Conservation (phyloP, 2,329 filamentous ascomycete species). For the Monilinia aucupariae region DNA sequence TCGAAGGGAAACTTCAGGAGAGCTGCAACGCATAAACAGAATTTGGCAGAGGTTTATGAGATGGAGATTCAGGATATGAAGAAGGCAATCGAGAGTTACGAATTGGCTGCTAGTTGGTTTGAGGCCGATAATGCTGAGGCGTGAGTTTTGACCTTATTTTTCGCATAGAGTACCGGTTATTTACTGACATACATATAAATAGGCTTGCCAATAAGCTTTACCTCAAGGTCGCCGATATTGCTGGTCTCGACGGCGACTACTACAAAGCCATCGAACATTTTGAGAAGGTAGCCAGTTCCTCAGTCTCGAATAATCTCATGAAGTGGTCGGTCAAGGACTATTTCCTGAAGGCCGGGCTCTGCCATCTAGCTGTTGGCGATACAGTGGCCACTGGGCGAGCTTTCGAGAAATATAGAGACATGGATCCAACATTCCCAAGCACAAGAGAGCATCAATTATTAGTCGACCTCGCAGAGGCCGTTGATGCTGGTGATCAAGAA, state of each 20-base stretch:
- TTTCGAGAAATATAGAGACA: slow-evolving; percentile 73
- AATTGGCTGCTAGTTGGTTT: slow-evolving; percentile 83
- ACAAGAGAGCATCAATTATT: slow-evolving; percentile 80
- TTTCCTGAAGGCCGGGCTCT: slow-evolving; percentile 88
- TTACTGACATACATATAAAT: slow-evolving; percentile 17
- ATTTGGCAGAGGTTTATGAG: slow-evolving; percentile 81
- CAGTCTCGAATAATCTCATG: slow-evolving; percentile 86
- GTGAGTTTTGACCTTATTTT: slow-evolving; percentile 45
- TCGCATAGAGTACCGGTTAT: background rate
- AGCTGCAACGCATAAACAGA: slow-evolving; percentile 86
- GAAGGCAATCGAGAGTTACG: slow-evolving; percentile 75
- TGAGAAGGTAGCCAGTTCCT: slow-evolving; percentile 73
- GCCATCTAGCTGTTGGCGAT: slow-evolving; percentile 70
- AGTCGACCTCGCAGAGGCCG: slow-evolving; percentile 65
- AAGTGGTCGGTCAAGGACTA: slow-evolving; percentile 94
- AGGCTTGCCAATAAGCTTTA: slow-evolving; percentile 89
- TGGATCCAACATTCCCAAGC: slow-evolving; percentile 69
- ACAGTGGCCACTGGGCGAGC: slow-evolving; percentile 73
- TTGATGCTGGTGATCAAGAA: slow-evolving; percentile 75
- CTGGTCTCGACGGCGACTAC: slow-evolving; percentile 78
- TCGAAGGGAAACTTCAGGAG: slow-evolving; percentile 84
- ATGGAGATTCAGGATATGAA: slow-evolving; percentile 71
- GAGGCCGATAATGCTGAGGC: slow-evolving; percentile 79
- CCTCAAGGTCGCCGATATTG: slow-evolving; percentile 85
- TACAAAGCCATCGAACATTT: slow-evolving; percentile 75